phyloP scores from a whole-genome alignment of 805 yeast species.

The Candida awuae region DNA sequence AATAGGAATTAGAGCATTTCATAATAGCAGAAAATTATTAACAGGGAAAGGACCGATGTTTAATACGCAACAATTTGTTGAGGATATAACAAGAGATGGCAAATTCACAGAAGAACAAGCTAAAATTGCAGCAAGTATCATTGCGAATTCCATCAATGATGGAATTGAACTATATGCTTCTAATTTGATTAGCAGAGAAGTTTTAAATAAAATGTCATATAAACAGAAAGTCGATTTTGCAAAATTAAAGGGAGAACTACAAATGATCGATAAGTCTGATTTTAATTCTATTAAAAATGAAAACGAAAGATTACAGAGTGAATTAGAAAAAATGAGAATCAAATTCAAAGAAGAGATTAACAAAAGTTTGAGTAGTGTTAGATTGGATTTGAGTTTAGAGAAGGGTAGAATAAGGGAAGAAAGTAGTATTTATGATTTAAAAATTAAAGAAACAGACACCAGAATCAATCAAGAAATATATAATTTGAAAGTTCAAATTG shows the following conservation, averaged over 20 bases:
- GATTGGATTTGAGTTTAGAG: constrained; percentile 84
- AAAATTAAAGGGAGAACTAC: constrained; percentile 84
- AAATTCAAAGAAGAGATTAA: constrained; percentile 85
- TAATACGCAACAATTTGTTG: constrained; percentile 70
- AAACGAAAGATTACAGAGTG: constrained; percentile 75
- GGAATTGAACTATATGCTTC: constrained; percentile 69
- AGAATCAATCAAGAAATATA: constrained; percentile 92
- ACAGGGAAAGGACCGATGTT: constrained; percentile 34
- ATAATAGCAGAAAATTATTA: not conserved
- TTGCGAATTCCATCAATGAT: constrained; percentile 68
- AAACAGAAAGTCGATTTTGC: constrained; percentile 97
- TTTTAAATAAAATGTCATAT: constrained; percentile 74
- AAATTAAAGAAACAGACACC: constrained; percentile 90
- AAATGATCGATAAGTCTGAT: constrained; percentile 80
- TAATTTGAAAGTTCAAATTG: constrained; percentile 91
- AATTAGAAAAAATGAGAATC: constrained; percentile 78
- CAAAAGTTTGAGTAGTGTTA: constrained; percentile 80
- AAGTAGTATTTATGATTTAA: constrained; percentile 82
- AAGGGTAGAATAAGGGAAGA: constrained; percentile 95
- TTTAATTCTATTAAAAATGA: constrained; percentile 76
- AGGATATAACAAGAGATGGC: constrained; percentile 48
- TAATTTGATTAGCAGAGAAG: constrained; percentile 78
- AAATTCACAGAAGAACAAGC: constrained; percentile 76
- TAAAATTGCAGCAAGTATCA: constrained; percentile 65
- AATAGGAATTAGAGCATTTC: constrained; percentile 2